Evolutionary conservation across 2,329 filamentous ascomycete genomes (phyloP).

Genomic region (Plectosphaerella sp.): DNA sequence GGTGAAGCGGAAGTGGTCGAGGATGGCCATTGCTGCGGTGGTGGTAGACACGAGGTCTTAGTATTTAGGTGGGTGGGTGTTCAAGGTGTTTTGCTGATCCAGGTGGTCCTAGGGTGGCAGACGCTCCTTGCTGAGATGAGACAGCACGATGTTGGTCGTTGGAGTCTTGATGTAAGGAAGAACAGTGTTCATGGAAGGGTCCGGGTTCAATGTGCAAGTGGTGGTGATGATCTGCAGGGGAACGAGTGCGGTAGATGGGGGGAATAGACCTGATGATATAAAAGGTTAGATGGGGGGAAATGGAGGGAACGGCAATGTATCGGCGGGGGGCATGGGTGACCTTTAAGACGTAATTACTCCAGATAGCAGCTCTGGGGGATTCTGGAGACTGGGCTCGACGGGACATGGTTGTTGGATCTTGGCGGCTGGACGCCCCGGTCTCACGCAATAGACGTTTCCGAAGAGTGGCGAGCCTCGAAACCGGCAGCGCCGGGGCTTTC

Average conservation of each 20-base stretch:
- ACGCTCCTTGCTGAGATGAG: neutral
- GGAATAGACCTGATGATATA: neutral
- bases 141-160: neutral
- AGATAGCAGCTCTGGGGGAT: neutral
- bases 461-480: constrained; percentile 1
- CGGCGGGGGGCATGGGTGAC: neutral
- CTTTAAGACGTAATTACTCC: neutral
- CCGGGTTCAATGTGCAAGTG: neutral
- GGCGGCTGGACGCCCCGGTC: neutral
- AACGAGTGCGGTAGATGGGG: neutral
- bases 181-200: neutral
- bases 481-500: constrained; percentile 1
- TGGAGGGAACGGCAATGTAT: neutral
- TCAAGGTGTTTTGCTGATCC: neutral
- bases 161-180: neutral
- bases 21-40: constrained; percentile 30
- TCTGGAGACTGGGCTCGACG: neutral
- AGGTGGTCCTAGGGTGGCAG: neutral
- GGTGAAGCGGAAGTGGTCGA: constrained; percentile 33
- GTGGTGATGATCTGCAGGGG: neutral
- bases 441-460: constrained; percentile 5
- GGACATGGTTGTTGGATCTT: neutral
- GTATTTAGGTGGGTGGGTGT: neutral
- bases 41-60: neutral
- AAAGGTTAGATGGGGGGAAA: neutral